These are phyloP conservation scores for Aspergillus sp. DNA, from an alignment of 2,329 filamentous ascomycete species.

Conservation along the genomic window DNA sequence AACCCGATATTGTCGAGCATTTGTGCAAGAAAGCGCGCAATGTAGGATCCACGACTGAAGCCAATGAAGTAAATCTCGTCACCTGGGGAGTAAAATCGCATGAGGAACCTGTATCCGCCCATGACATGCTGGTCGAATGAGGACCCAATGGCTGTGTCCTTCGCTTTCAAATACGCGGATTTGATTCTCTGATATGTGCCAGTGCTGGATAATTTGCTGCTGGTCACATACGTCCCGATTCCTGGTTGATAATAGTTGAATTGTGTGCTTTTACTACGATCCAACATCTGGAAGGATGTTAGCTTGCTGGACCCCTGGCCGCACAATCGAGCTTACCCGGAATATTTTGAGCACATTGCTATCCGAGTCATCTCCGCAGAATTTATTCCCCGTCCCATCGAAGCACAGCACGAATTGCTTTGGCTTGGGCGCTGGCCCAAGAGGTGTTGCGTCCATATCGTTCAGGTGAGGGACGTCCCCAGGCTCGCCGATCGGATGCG, in stretches of 20 bases:
- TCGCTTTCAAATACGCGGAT: constrained; percentile 12
- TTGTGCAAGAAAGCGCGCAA: constrained; percentile 61
- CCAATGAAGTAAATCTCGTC: constrained; percentile 57
- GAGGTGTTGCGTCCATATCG: constrained; percentile 8
- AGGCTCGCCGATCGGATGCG: too few relatives aligned
- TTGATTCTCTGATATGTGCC: constrained; percentile 43
- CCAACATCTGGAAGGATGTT: constrained; percentile 3
- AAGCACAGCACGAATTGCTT: constrained; percentile 36
- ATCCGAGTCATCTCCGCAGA: constrained; percentile 34
- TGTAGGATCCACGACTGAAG: constrained; percentile 61
- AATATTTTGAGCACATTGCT: constrained; percentile 41
- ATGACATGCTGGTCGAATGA: constrained; percentile 71
- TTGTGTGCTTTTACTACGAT: constrained; percentile 3
- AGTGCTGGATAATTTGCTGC: constrained; percentile 12
- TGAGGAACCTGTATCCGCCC: constrained; percentile 64
- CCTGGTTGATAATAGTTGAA: constrained; percentile 4
- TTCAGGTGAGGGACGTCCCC: not conserved
- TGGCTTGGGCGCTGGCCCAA: constrained; percentile 13
- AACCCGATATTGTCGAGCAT: constrained; percentile 72
- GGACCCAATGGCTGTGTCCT: constrained; percentile 52
- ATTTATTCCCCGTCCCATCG: constrained; percentile 38
- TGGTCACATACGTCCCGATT: constrained; percentile 3
- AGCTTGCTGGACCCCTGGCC: constrained; percentile 3
- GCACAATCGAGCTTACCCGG: constrained; percentile 22
- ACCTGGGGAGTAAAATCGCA: constrained; percentile 53